A percentile compares a stretch with the other conserved stretches of the same genome.
Conservation (phyloP, 1,139 yeast genomes). For the Geotrichum phurueaensis region DNA sequence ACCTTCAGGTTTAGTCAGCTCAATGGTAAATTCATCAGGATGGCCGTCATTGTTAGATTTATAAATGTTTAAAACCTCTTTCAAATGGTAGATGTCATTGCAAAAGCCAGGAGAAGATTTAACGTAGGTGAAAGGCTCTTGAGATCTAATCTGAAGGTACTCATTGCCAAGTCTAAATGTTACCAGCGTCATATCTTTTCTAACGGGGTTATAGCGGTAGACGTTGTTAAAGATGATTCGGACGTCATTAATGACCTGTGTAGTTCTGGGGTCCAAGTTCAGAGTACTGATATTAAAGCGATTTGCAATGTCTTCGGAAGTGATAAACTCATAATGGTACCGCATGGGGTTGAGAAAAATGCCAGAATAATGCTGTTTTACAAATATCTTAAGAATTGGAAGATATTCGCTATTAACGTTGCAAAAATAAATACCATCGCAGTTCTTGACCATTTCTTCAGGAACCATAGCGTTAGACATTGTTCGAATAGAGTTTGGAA, state of each 20-base stretch:
- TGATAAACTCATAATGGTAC: conserved; percentile 25
- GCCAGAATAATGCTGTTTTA: conserved; percentile 23
- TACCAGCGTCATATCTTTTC: conserved; percentile 31
- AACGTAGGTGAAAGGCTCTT: conserved; percentile 48
- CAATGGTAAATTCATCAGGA: conserved; percentile 54
- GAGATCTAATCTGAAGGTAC: conserved; percentile 51
- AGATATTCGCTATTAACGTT: conserved; percentile 50
- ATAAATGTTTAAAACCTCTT: conserved; percentile 46
- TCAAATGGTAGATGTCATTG: conserved; percentile 25
- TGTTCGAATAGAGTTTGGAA: conserved; percentile 30
- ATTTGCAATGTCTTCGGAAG: conserved; percentile 23
- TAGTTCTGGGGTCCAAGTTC: conserved; percentile 25
- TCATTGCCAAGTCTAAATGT: conserved; percentile 64
- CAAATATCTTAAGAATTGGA: conserved; percentile 32
- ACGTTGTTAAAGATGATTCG: conserved; percentile 23
- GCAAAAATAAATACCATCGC: conserved; percentile 52
- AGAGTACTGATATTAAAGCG: conserved; percentile 24
- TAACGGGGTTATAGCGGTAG: conserved; percentile 8
- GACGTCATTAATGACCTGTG: conserved; percentile 24
- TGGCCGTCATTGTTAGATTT: conserved; percentile 48
- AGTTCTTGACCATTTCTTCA: conserved; percentile 47
- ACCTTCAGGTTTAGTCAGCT: conserved; percentile 31
- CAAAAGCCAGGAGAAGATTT: conserved; percentile 25
- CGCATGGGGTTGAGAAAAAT: conserved; percentile 26
- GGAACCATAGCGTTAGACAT: conserved; percentile 36